Evolutionary conservation across 306 rosid genomes (phyloP), one percentile per base, ranked within the genome.

Genomic region (Prunus campanulata): DNA sequence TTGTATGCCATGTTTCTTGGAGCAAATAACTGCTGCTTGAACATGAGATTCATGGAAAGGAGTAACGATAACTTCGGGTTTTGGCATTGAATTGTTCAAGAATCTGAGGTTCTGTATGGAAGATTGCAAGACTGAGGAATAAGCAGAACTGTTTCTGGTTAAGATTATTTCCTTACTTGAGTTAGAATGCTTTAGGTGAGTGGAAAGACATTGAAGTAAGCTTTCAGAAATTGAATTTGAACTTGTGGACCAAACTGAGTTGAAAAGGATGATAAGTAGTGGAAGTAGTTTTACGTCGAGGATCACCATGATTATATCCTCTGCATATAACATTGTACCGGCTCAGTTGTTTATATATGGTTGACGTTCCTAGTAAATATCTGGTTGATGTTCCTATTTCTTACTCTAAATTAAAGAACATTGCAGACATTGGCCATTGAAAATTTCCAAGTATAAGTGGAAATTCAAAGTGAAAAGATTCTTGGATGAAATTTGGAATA

Each of bases 51-150:
- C 57, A 56, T 54, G 74, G 0, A 66, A 49, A 39, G 93, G 91
- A 15, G 88, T 85, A 9, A 85, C 66, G 22, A 89, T 83, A 18
- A 85, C 68, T 25, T 51, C 29, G 35, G 91, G 91, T 82, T 89
- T 89, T 18, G 81, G 85, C 0, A 60, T 46, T 46, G 91, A 81
- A 20, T 59, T 63, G 22, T 70, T 79, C 50, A 50, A 15, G 80
- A 89, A 86, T 57, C 86, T 48, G 75, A 78, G 60, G 74, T 89
- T 85, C 63, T 75, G 77, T 20, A 86, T 84, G 27, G 82, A 76
- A 35, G 78, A 77, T 15, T 77, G 66, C 60, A 86, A 70, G 50
- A 84, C 57, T 8, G 78, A 27, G 57, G 69, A 65, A 57, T 72
- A 88, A 1, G 85, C 74, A 2, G 84, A 20, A 56, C 75, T 66